These are phyloP conservation scores for Sanghuangporus weigelae DNA, from an alignment of 1,284 basidiomycete species.

Conservation along the genomic window DNA sequence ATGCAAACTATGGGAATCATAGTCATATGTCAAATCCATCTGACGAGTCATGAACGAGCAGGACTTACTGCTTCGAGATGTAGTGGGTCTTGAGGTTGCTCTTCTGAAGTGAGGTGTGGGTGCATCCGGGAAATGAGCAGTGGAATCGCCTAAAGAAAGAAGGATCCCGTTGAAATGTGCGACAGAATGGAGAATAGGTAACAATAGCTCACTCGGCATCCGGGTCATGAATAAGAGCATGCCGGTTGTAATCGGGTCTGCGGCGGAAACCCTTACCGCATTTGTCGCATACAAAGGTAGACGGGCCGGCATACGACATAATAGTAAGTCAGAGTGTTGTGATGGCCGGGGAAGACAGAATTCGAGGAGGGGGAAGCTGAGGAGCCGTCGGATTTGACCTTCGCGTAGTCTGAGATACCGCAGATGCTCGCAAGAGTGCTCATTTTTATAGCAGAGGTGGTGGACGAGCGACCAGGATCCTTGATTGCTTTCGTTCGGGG, in stretches of 20 bases:
- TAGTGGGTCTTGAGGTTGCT: conserved; percentile 8
- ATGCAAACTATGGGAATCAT: neutral
- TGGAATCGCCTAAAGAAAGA: neutral
- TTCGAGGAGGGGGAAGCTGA: neutral
- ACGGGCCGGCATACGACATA: neutral
- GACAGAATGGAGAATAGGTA: neutral
- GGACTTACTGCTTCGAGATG: conserved; percentile 14
- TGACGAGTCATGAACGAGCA: neutral
- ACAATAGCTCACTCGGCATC: neutral
- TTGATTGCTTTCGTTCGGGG: neutral
- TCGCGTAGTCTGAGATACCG: neutral
- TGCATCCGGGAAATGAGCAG: conserved; percentile 4
- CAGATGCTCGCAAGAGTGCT: neutral
- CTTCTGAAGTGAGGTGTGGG: conserved; percentile 7
- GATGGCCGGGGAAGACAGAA: neutral
- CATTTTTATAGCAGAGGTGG: neutral
- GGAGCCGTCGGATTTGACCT: neutral
- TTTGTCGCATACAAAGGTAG: neutral
- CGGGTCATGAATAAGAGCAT: neutral
- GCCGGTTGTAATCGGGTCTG: neutral
- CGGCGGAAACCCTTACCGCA: neutral
- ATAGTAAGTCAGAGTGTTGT: neutral
- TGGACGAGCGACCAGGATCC: neutral
- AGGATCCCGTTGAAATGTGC: neutral
- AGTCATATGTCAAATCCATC: neutral